Percentiles rank a stretch among this genome's conserved stretches.
These are phyloP conservation scores for Ophiognomonia clavigignenti-juglandacearum DNA, from an alignment of 2,329 filamentous ascomycete genomes.

Conservation along the genomic window DNA sequence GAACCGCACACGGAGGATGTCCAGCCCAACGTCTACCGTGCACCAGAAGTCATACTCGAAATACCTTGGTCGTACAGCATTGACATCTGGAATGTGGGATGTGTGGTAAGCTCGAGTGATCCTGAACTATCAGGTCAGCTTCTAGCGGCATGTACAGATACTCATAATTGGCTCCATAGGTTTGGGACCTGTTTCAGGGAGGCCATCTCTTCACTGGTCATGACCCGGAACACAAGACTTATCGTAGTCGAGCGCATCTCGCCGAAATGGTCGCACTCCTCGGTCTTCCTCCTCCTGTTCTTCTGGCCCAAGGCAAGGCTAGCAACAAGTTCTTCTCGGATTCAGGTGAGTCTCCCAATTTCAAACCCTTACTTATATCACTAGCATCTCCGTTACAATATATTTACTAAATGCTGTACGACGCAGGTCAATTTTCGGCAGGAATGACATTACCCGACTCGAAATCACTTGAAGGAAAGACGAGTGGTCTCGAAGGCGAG, in stretches of 20 bases:
- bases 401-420: too few species aligned
- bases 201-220: neutral
- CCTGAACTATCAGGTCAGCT: neutral
- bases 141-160: neutral
- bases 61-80: conserved; percentile 39
- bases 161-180: neutral
- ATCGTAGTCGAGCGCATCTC: conserved; percentile 2
- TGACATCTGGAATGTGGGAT: conserved; percentile 49
- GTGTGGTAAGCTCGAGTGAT: conserved; percentile 47
- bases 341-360: neutral
- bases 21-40: conserved; percentile 36
- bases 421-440: conserved; percentile 24
- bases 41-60: conserved; percentile 42
- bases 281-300: neutral
- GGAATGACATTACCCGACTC: conserved; percentile 19
- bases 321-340: neutral
- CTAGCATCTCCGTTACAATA: too few species aligned
- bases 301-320: neutral
- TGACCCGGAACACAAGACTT: neutral
- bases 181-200: conserved; percentile 1
- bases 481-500: conserved; percentile 30
- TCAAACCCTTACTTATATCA: too few species aligned
- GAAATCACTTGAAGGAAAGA: conserved; percentile 29
- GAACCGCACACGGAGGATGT: conserved; percentile 29
- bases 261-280: neutral